Base-by-base conservation (phyloP, 805 yeast species). In the Metschnikowia reukaufii region DNA sequence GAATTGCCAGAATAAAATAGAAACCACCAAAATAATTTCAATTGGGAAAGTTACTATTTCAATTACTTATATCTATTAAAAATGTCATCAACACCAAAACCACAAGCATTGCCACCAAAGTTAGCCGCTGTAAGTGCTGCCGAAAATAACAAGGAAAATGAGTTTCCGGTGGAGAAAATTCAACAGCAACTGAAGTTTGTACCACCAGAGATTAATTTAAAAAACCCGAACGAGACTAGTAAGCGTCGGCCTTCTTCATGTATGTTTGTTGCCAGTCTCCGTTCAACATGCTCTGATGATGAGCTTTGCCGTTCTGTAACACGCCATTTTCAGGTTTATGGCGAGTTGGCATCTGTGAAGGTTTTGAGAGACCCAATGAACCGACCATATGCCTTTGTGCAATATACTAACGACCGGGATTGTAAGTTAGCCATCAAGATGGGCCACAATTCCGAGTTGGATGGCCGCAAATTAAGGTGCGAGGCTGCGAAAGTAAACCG, bases 401-500 rank as follows among this genome's bases (percentile, higher is more conserved):
- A 90, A 67, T 90, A 86, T 62, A 72, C 80, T 7, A 79, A 71
- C 47, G 94, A 86, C 52, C 71, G 67, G 7, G 92, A 86, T 54
- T 90, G 96, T 4, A 73, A 75, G 50, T 61, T 53, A 4, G 97
- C 96, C 0, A 76, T 89, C 44, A 65, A 62, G 16, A 73, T 74
- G 49, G 96, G 89, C 9, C 92, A 87, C 57, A 82, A 83, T 47
- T 74, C 88, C 5, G 63, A 72, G 6, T 65, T 90, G 39, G 82
- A 87, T 61, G 95, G 90, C 12, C 76, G 96, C 62, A 72, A 81
- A 3, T 79, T 92, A 36, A 77, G 97, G 46, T 88, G 96, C 67
- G 97, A 92, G 66, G 83, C 83, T 16, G 98, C 98, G 0, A 83
- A 86, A 59, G 96, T 91, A 38, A 92, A 91, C 65, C 76, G 97